Conservation (phyloP, 1,284 basidiomycete species). For the Microbotryum lychnidis-dioicae region DNA sequence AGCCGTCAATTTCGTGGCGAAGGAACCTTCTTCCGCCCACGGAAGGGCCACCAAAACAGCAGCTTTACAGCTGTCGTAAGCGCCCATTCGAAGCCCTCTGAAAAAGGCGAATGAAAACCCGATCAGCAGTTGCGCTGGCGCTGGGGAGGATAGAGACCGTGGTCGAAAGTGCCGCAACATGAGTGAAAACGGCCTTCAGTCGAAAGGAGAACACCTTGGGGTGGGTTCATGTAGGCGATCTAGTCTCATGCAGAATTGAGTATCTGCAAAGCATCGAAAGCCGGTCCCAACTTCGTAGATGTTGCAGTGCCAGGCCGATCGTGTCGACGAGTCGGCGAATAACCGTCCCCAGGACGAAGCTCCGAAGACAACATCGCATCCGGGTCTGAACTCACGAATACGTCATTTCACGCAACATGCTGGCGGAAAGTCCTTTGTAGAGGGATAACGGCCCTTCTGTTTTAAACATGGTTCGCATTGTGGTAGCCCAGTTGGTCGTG, state of each 20-base stretch:
- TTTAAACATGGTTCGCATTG: conserved; percentile 26
- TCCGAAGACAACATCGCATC: too few relatives aligned
- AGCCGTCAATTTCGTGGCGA: conserved; percentile 29
- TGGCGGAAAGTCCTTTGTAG: conserved; percentile 33
- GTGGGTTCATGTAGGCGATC: too few relatives aligned
- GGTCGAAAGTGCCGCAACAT: not conserved
- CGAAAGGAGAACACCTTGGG: too few relatives aligned
- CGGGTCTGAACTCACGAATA: conserved; percentile 16
- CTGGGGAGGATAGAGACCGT: not conserved
- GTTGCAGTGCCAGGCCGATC: not conserved
- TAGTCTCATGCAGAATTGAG: too few relatives aligned
- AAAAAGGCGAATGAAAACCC: not conserved
- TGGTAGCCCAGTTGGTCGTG: conserved; percentile 23
- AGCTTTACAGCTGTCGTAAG: conserved; percentile 32
- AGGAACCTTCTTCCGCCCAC: conserved; percentile 18
- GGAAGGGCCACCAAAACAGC: conserved; percentile 10
- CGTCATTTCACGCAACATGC: conserved; percentile 28
- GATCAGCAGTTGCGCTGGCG: not conserved
- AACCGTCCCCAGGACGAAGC: too few relatives aligned
- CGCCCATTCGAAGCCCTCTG: conserved; percentile 33
- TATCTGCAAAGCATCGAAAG: not conserved
- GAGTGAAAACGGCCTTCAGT: not conserved
- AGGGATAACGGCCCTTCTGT: conserved; percentile 24
- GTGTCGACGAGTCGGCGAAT: not conserved
- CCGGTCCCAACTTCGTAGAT: not conserved